Evolutionary conservation across 768 basidiomycete genomes (phyloP).

Genomic region (Mrakia hoshinonis): DNA sequence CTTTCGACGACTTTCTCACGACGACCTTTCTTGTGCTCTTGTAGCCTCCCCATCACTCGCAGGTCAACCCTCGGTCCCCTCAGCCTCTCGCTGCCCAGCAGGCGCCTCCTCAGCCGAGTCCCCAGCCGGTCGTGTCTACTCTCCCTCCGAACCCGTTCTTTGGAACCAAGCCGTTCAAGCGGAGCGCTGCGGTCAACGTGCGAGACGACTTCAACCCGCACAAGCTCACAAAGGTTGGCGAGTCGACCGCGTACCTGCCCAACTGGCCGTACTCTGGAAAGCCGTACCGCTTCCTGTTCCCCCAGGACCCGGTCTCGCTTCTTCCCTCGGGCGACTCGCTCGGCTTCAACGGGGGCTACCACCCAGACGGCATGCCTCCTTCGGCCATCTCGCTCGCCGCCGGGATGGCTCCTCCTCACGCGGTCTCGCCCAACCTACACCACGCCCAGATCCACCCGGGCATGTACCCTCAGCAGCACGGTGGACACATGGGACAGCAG

Average conservation of each 20-base stretch:
- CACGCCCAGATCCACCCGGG: constrained; percentile 17
- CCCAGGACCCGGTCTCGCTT: background rate
- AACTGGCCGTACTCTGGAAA: constrained; percentile 26
- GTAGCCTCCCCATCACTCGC: constrained; percentile 38
- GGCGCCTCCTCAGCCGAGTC: constrained; percentile 39
- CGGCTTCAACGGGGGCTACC: background rate
- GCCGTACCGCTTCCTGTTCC: constrained; percentile 19
- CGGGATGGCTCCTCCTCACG: constrained; percentile 13
- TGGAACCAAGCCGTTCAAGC: constrained; percentile 60
- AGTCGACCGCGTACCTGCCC: constrained; percentile 54
- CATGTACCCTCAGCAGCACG: constrained; percentile 7
- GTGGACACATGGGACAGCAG: background rate
- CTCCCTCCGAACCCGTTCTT: constrained; percentile 65
- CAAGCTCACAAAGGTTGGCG: constrained; percentile 72
- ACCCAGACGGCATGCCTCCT: background rate
- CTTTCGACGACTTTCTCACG: constrained; percentile 28
- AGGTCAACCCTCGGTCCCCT: constrained; percentile 47
- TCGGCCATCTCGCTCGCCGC: background rate
- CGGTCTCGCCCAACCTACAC: constrained; percentile 17
- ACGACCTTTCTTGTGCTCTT: constrained; percentile 40
- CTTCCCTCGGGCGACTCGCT: background rate
- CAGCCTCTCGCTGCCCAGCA: constrained; percentile 54
- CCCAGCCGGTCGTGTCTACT: constrained; percentile 39
- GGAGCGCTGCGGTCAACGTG: constrained; percentile 63
- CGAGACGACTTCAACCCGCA: constrained; percentile 98